phyloP scores from a whole-genome alignment of 768 basidiomycete genomes.

The Pleurotus giganteus region DNA sequence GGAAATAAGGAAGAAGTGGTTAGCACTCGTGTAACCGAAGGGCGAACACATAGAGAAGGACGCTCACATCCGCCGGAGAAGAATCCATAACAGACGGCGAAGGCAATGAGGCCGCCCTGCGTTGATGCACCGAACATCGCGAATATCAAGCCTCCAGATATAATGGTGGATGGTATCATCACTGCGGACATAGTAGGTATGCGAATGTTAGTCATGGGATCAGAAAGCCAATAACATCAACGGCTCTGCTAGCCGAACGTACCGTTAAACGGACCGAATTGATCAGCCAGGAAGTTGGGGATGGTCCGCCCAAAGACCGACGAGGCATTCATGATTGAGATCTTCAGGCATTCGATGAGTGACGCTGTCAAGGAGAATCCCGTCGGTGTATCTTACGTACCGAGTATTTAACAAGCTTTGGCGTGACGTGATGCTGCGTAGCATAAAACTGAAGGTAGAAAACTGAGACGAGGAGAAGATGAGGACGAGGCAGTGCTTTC shows the following conservation, averaged over 20 bases:
- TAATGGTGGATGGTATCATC: conserved; percentile 37
- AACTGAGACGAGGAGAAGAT: conserved; percentile 23
- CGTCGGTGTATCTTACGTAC: conserved; percentile 23
- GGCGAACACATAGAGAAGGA: background rate
- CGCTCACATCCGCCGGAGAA: conserved; percentile 52
- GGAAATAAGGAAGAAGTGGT: no score
- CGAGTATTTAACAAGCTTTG: conserved; percentile 40
- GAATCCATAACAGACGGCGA: conserved; percentile 52
- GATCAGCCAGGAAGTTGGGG: conserved; percentile 53
- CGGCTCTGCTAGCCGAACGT: conserved; percentile 10
- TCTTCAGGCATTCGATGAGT: conserved; percentile 24
- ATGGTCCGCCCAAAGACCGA: conserved; percentile 59
- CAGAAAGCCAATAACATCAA: no score
- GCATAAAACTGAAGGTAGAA: conserved; percentile 54
- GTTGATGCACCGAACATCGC: conserved; percentile 48
- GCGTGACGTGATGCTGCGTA: conserved; percentile 35
- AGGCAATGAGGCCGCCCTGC: conserved; percentile 38
- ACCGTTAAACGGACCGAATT: conserved; percentile 49
- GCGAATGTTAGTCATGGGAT: no score
- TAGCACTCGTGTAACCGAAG: background rate
- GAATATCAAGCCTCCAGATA: conserved; percentile 45
- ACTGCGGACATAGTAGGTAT: conserved; percentile 27
- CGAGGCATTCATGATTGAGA: conserved; percentile 51
- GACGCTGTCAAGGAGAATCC: background rate
- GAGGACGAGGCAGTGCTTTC: background rate